Evolutionary conservation across 1,284 basidiomycete genomes (phyloP).

Genomic region (Naganishia albida): DNA sequence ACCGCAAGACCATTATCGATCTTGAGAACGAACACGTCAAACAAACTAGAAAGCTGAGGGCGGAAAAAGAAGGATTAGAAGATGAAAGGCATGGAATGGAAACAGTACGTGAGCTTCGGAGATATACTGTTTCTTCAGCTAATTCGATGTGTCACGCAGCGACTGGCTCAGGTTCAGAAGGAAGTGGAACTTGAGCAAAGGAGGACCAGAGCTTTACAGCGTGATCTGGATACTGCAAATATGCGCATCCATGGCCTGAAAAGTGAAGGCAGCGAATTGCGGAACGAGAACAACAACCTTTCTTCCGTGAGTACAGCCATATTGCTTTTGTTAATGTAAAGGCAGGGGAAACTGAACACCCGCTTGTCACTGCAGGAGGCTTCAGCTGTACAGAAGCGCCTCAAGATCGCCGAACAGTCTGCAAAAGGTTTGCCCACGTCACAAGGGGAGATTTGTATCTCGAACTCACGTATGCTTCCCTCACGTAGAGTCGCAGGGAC

Average conservation of each 20-base stretch:
- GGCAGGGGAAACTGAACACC: too few species aligned
- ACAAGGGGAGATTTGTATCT: background rate
- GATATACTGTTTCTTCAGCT: background rate
- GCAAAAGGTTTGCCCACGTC: background rate
- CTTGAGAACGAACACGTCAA: conserved; percentile 14
- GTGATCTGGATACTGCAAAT: conserved; percentile 16
- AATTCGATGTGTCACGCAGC: background rate
- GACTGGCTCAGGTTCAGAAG: conserved; percentile 9
- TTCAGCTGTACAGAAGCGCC: background rate
- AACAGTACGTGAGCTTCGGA: background rate
- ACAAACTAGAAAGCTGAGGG: conserved; percentile 2
- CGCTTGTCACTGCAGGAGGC: background rate
- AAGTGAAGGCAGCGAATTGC: conserved; percentile 13
- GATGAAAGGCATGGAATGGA: conserved; percentile 9
- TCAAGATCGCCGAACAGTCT: background rate
- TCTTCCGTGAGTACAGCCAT: background rate
- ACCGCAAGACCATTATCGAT: conserved; percentile 13
- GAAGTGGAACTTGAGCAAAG: conserved; percentile 1
- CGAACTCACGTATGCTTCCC: background rate
- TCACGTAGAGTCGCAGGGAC: conserved; percentile 1
- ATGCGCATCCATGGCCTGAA: conserved; percentile 21
- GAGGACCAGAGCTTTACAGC: conserved; percentile 11
- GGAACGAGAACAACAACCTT: conserved; percentile 7
- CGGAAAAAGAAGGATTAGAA: conserved; percentile 19
- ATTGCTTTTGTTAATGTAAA: too few species aligned